Base-by-base conservation (phyloP, 768 basidiomycete species). In the Tricholoma hemisulphureum region DNA sequence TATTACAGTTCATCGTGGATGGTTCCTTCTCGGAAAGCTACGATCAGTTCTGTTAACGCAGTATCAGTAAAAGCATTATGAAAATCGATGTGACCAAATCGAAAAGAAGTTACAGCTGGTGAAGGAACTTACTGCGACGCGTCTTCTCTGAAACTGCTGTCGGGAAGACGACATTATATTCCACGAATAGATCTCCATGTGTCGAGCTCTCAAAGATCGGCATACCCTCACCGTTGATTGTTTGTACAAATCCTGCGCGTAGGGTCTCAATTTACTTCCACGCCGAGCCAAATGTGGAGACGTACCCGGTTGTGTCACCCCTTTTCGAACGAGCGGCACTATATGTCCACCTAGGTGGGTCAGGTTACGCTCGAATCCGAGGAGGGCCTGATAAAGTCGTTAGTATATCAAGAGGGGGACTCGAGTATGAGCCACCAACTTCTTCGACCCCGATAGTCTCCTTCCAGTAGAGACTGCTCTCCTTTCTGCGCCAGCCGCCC, bases 111-210 rank as follows among this genome's bases (percentile, higher is more conserved):
- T 51, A 41, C 18, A 41, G 43, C 6, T 9, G 43, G 51, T 37
- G 46, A 41, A 23, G 29, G 16, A 18, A 81, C 94, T 80, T 69
- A 98, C 96, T 91, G 69, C 77, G 81, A 64, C 85, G 85, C 58
- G 83, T 83, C 50, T 87, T 82, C 50, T 83, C 66, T 49, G 86
- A 79, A 31, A 99, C 72, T 55, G 87, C 81, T 50, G 82, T 73
- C 3, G 97, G 97, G 54, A 99, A 73, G 16, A 98, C 87, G 50
- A 99, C 92, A 56, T 84, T 92, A 74, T 96, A 99, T 71, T 98
- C 95, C 53, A 99, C 81, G 65, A 85, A 98, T 48, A 99, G 76
- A 69, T 96, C 88, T 14, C 97, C 97, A 60, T 84, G 78, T n/a
- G 73, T 68, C 9, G 76, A 73, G 58, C 77, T 72, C 56, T 84